phyloP scores from a whole-genome alignment of 2,329 filamentous ascomycete species.

The Dactylellina leptospora region DNA sequence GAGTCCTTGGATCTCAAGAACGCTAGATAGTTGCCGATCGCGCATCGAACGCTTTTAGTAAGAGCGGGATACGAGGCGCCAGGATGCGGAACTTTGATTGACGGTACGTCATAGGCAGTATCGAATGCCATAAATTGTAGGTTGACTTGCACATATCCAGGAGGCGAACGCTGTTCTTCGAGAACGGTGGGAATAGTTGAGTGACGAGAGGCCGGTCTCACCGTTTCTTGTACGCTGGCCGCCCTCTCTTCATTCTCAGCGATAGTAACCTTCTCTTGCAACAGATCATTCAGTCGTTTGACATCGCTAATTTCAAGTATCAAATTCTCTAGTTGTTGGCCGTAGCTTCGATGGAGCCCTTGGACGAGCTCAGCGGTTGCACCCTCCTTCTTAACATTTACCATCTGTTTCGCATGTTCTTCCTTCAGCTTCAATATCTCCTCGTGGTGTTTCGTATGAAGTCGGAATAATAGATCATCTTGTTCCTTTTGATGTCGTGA shows the following conservation, averaged over 20 bases:
- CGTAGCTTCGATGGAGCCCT: slow-evolving; percentile 46
- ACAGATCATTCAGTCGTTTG: slow-evolving; percentile 39
- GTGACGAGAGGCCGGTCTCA: slow-evolving; percentile 46
- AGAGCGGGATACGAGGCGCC: slow-evolving; percentile 46
- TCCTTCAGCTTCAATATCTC: slow-evolving; percentile 34
- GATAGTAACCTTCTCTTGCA: slow-evolving; percentile 32
- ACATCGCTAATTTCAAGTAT: slow-evolving; percentile 47
- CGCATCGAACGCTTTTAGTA: slow-evolving; percentile 45
- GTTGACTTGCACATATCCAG: slow-evolving; percentile 47
- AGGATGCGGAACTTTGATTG: slow-evolving; percentile 41
- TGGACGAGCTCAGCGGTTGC: slow-evolving; percentile 48
- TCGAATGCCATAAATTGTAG: slow-evolving; percentile 45
- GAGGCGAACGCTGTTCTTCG: slow-evolving; percentile 46
- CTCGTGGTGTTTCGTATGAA: slow-evolving; percentile 49
- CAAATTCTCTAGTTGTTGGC: slow-evolving; percentile 48
- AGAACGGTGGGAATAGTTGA: slow-evolving; percentile 48
- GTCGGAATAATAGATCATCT: slow-evolving; percentile 32
- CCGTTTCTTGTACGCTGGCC: slow-evolving; percentile 43
- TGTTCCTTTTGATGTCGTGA: slow-evolving; percentile 46
- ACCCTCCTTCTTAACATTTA: slow-evolving; percentile 47
- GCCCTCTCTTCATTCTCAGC: slow-evolving; percentile 38
- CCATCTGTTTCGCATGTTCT: slow-evolving; percentile 48
- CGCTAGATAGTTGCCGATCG: slow-evolving; percentile 46
- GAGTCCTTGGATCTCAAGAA: slow-evolving; percentile 51
- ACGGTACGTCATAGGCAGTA: slow-evolving; percentile 44